phyloP scores from a whole-genome alignment of 305 asterid species.

The Fraxinus dipetala region DNA sequence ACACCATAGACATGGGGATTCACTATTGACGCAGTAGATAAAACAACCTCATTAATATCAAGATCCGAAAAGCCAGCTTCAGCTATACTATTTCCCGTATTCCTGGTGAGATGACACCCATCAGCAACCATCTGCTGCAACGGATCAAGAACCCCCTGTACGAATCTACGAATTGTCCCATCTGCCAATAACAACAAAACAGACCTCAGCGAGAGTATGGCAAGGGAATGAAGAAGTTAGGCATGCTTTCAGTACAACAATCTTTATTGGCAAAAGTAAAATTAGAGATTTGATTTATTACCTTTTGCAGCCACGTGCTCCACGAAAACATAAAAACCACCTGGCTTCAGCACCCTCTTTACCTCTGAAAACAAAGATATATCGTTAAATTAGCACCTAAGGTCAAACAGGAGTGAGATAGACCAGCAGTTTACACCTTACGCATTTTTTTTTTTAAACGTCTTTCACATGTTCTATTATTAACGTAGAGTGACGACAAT shows the following conservation, averaged over 20 bases:
- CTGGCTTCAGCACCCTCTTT: slow-evolving; percentile 87
- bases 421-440: neutral
- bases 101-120: slow-evolving; percentile 72
- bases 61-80: slow-evolving; percentile 56
- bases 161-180: slow-evolving; percentile 57
- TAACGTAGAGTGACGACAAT: neutral
- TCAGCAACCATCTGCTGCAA: slow-evolving; percentile 73
- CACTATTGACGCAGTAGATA: slow-evolving; percentile 55
- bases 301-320: slow-evolving; percentile 93
- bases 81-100: slow-evolving; percentile 46
- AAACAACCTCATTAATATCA: slow-evolving; percentile 41
- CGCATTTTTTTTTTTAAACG: neutral
- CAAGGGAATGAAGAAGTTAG: neutral
- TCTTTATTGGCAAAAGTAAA: neutral
- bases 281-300: slow-evolving; percentile 24
- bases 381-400: slow-evolving; percentile 3
- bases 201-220: neutral
- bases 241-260: neutral
- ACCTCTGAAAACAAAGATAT: slow-evolving; percentile 45
- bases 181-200: slow-evolving; percentile 38
- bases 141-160: slow-evolving; percentile 74
- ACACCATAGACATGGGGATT: slow-evolving; percentile 74
- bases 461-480: neutral
- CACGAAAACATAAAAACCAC: slow-evolving; percentile 73
- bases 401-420: neutral